Evolutionary conservation across 208 protist species (phyloP).

Genomic region (Leishmania turanica): DNA sequence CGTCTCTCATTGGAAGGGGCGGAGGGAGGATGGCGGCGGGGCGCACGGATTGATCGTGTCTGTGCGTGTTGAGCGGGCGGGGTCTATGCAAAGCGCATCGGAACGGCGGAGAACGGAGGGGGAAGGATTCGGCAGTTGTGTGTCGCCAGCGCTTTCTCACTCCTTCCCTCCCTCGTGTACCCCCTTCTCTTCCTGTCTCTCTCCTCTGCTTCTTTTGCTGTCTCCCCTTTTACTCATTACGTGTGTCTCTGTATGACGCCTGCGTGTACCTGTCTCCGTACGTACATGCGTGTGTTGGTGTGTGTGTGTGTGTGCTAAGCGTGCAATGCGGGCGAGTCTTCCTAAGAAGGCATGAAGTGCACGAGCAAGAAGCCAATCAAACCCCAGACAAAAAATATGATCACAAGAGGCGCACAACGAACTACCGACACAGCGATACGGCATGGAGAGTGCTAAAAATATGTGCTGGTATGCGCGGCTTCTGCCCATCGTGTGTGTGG

Average conservation of each 20-base stretch:
- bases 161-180: neutral
- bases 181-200: neutral
- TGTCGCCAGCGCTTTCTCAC: neutral
- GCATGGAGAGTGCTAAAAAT: neutral
- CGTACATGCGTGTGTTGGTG: neutral
- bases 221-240: neutral
- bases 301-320: neutral
- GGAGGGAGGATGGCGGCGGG: neutral
- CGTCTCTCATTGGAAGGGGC: neutral
- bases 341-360: neutral
- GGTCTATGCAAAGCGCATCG: neutral
- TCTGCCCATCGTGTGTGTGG: neutral
- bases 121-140: neutral
- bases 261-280: neutral
- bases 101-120: neutral
- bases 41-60: neutral
- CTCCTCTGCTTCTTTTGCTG: neutral
- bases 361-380: neutral
- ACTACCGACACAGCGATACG: neutral
- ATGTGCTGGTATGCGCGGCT: neutral
- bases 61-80: neutral
- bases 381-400: neutral
- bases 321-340: neutral
- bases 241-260: constrained; percentile 2
- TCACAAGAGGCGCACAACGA: neutral